Evolutionary conservation across 306 rosid species (phyloP), one percentile per base, ranked within the genome.

Genomic region (Quercus glauca): DNA sequence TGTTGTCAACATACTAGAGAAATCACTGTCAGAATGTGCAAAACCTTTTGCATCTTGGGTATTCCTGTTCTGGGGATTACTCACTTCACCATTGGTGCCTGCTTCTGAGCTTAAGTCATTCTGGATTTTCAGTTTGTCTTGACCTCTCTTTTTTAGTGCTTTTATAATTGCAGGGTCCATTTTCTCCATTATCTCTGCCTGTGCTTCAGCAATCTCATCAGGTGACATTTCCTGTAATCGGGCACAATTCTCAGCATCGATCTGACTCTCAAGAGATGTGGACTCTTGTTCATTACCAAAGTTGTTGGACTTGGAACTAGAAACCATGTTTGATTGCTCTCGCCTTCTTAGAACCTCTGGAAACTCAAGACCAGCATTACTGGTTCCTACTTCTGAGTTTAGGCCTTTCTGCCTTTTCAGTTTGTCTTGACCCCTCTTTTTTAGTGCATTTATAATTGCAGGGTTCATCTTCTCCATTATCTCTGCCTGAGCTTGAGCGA

Each of bases 141-240:
- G 87, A 68, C 96, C 94, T 88, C 96, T 95, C 82, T 82, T 91
- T 64, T 84, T 89, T 55, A 95, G 88, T 58, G 85, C 71, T 65
- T 81, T 74, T 20, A 91, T 80, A 71, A 93, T 83, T 35, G 87
- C 71, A 67, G 98, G 97, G 78, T 55, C 81, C 73, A 93, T 72
- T 86, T 88, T 95, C 74, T 84, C 94, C 97, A 89, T 83, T 78
- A 95, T 84, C 90, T 93, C 96, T 71, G 81, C 86, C 82, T 69
- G 93, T 73, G 97, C 92, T 84, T 92, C 86, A 1, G 85, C 90
- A 83, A 95, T 88, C 83, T 95, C 98, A 78, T 89, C 87, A 14
- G 88, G 61, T 12, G 96, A 86, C 99, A 95, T 93, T 81, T 79
- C 83, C 70, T 83, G 85, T 76, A 95, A 78, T 55, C 80, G 87